phyloP scores from a whole-genome alignment of 345 rosid species.

The Syzygium aromaticum region DNA sequence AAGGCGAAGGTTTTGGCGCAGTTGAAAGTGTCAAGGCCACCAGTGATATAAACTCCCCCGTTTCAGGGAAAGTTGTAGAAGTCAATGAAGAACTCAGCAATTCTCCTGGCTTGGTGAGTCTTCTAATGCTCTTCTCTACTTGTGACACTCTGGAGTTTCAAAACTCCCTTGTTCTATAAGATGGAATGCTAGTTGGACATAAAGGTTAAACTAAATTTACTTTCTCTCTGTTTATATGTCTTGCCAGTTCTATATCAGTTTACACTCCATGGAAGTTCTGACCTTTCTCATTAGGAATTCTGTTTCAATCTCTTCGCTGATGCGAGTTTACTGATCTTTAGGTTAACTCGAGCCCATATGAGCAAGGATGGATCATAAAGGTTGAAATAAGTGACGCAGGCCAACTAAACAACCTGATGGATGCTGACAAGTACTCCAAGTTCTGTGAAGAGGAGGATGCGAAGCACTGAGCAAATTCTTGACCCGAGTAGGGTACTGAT shows the following conservation, averaged over 20 bases:
- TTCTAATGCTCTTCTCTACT: neutral
- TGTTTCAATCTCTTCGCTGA: neutral
- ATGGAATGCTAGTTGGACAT: neutral
- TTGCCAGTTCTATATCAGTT: neutral
- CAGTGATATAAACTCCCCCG: constrained; percentile 86
- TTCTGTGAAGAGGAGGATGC: constrained; percentile 95
- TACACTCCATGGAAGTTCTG: neutral
- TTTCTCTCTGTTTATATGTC: neutral
- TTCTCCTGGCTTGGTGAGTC: constrained; percentile 80
- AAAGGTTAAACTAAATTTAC: neutral
- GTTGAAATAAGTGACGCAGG: constrained; percentile 46
- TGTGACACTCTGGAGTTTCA: neutral
- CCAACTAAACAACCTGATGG: constrained; percentile 68
- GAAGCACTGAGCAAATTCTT: constrained; percentile 38
- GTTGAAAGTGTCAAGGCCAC: constrained; percentile 99
- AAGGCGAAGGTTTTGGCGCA: constrained; percentile 83
- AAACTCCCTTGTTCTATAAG: neutral
- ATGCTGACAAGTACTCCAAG: constrained; percentile 64
- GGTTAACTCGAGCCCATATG: constrained; percentile 85
- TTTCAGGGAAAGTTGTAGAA: constrained; percentile 77
- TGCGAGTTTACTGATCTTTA: constrained; percentile 1
- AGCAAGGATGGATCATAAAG: constrained; percentile 84
- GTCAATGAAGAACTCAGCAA: constrained; percentile 52
- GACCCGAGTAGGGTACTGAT: neutral
- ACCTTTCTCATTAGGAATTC: neutral